Evolutionary conservation across 1,284 basidiomycete genomes (phyloP).

Genomic region (Fomitopsis betulina): DNA sequence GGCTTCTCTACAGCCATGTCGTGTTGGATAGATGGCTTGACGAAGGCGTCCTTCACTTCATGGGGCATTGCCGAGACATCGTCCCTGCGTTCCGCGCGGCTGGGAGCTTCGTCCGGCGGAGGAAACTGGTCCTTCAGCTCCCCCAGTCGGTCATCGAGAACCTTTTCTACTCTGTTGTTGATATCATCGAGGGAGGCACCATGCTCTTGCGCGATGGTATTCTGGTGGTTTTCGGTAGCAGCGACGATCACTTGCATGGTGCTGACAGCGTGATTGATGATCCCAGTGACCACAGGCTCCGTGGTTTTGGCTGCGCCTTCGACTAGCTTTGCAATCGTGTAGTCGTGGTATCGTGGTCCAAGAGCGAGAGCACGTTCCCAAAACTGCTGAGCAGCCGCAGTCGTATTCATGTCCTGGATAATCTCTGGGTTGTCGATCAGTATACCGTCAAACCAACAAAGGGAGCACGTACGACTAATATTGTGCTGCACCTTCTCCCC

Average conservation of each 20-base stretch:
- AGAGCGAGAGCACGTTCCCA: neutral
- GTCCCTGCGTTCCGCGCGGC: neutral
- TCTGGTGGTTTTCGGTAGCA: no score
- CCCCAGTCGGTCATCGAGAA: no score
- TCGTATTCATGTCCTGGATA: neutral
- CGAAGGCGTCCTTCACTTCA: neutral
- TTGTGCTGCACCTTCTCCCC: no score
- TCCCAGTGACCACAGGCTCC: no score
- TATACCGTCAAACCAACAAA: neutral
- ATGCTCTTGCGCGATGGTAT: no score
- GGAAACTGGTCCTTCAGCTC: neutral
- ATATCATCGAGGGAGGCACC: no score
- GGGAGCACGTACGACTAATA: neutral
- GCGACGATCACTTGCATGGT: no score
- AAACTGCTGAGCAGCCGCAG: neutral
- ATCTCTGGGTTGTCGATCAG: neutral
- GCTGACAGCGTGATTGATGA: no score
- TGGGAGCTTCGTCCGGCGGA: neutral
- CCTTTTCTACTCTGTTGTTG: no score
- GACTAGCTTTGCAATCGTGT: neutral
- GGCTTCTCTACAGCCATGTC: neutral
- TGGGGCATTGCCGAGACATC: neutral
- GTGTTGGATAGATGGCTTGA: neutral
- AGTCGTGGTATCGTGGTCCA: neutral
- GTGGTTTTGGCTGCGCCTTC: no score